phyloP scores from a whole-genome alignment of 768 basidiomycete genomes.

The Leucocoprinus leucothites region DNA sequence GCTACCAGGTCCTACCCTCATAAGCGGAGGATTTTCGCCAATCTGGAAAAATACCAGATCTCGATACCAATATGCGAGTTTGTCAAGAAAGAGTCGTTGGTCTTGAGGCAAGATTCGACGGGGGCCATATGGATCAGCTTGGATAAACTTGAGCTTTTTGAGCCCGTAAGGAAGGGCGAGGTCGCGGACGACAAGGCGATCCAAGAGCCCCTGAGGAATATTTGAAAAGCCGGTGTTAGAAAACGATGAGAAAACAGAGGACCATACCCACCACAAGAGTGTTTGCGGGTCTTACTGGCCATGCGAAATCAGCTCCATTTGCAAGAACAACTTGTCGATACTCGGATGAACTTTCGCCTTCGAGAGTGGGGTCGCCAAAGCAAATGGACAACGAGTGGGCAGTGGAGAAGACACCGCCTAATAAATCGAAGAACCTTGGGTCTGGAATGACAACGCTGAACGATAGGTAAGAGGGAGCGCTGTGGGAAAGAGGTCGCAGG shows the following conservation, averaged over 20 bases:
- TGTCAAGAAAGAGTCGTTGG: conserved; percentile 3
- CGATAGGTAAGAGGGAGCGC: neutral
- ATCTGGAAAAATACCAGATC: conserved; percentile 7
- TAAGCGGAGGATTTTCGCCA: conserved; percentile 3
- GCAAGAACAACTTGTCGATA: neutral
- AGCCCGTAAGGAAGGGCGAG: neutral
- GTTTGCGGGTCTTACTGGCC: conserved; percentile 3
- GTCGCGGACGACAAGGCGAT: conserved; percentile 6
- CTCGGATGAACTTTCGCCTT: neutral
- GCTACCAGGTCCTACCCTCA: neutral
- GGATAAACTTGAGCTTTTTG: conserved; percentile 1
- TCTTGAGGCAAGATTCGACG: conserved; percentile 5
- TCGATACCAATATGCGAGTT: neutral
- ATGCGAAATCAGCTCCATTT: neutral
- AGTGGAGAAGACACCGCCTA: conserved; percentile 1
- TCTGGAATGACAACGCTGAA: conserved; percentile 9
- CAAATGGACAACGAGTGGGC: conserved; percentile 4
- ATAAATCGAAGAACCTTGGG: neutral
- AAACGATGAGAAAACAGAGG: neutral
- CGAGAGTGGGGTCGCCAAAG: conserved; percentile 3
- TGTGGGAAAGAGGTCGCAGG: neutral
- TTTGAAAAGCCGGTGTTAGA: neutral
- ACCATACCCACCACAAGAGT: conserved; percentile 1
- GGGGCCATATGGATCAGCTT: conserved; percentile 9
- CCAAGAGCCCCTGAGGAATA: conserved; percentile 1